Conservation (phyloP, 345 rosid species). For the Populus alba region DNA sequence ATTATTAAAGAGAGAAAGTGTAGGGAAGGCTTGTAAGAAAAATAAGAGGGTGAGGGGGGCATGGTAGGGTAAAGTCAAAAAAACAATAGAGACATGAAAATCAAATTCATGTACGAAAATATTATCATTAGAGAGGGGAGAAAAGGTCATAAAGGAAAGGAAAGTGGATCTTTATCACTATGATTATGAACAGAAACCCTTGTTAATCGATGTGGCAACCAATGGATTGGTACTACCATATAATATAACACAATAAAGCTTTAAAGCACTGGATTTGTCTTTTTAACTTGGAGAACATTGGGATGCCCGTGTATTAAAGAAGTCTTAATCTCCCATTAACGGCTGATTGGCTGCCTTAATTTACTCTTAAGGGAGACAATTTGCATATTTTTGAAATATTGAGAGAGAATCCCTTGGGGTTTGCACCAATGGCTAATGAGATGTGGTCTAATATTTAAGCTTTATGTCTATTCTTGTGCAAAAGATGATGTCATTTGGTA, state of each 20-base stretch:
- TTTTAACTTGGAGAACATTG: background rate
- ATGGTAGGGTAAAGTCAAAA: slow-evolving; percentile 29
- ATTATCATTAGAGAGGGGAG: slow-evolving; percentile 13
- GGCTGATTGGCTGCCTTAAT: too few species aligned
- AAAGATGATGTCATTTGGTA: too few species aligned
- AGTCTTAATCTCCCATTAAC: background rate
- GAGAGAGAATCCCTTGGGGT: too few species aligned
- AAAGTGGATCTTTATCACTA: slow-evolving; percentile 20
- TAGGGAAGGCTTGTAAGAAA: background rate
- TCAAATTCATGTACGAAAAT: slow-evolving; percentile 4
- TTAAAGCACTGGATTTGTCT: background rate
- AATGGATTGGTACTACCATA: background rate
- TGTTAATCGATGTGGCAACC: slow-evolving; percentile 19
- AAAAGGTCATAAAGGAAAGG: slow-evolving; percentile 13
- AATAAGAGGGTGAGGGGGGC: background rate
- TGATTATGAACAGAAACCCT: slow-evolving; percentile 12
- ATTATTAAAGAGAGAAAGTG: background rate
- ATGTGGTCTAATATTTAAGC: too few species aligned
- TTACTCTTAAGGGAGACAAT: too few species aligned
- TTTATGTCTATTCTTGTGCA: too few species aligned
- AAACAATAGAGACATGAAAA: slow-evolving; percentile 18
- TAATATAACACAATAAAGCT: background rate
- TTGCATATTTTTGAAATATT: too few species aligned
- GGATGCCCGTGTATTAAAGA: background rate
- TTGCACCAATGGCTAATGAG: too few species aligned